These are phyloP conservation scores for Amaranthus cruentus DNA, from an alignment of 148 eudicot species.

Conservation along the genomic window DNA sequence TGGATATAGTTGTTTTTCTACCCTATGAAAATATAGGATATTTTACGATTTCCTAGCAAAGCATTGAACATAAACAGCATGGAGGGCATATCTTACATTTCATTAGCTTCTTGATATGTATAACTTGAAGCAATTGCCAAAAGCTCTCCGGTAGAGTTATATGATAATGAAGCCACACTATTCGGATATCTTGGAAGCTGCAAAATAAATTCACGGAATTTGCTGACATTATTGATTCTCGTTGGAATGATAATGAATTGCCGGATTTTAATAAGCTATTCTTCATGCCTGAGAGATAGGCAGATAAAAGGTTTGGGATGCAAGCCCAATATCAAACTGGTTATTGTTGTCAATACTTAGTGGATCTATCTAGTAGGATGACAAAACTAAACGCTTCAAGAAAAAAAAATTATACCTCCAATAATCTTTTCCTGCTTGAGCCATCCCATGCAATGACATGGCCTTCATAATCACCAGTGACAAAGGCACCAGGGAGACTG, in stretches of 20 bases:
- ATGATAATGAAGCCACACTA: conserved; percentile 68
- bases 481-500: conserved; percentile 55
- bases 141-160: conserved; percentile 56
- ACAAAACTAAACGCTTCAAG: neutral
- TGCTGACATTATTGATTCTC: neutral
- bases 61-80: neutral
- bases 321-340: neutral
- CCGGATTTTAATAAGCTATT: neutral
- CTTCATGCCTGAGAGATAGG: neutral
- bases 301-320: neutral
- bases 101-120: conserved; percentile 71
- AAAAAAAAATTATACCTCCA: conserved; percentile 47
- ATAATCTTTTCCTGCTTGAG: conserved; percentile 50
- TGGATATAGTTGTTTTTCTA: too few relatives aligned
- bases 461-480: conserved; percentile 83
- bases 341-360: neutral
- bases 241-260: neutral
- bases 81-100: conserved; percentile 46
- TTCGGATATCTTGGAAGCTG: conserved; percentile 66
- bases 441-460: conserved; percentile 76
- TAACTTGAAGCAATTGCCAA: conserved; percentile 81
- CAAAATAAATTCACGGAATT: conserved; percentile 8
- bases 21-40: too few relatives aligned
- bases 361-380: neutral
- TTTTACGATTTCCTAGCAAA: too few relatives aligned